Percentiles rank a stretch among this genome's conserved stretches.
These are phyloP conservation scores for Asterella californica DNA, from an alignment of 225 moss, liverwort and hornwort species.

Conservation along the genomic window DNA sequence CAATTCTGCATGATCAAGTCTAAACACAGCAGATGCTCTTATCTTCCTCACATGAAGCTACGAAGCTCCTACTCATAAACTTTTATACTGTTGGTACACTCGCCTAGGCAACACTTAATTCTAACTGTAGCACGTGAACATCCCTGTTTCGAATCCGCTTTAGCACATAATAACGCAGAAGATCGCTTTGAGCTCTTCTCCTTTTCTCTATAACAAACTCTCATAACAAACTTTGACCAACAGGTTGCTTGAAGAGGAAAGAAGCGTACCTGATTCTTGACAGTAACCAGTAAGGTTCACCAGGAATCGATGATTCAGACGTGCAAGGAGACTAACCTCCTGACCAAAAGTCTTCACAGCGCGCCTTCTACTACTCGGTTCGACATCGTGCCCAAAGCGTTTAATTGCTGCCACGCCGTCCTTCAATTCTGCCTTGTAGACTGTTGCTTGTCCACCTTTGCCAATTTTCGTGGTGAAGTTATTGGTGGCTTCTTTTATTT, in stretches of 20 bases:
- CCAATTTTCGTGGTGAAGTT: constrained; percentile 31
- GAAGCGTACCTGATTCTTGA: constrained; percentile 27
- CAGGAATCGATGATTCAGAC: constrained; percentile 37
- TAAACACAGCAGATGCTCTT: not conserved
- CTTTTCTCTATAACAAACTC: not conserved
- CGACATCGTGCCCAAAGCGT: constrained; percentile 19
- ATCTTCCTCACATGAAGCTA: not conserved
- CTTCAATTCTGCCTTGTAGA: constrained; percentile 32
- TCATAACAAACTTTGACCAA: not conserved
- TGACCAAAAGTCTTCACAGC: constrained; percentile 27
- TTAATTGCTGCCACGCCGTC: constrained; percentile 36
- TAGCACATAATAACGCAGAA: no score
- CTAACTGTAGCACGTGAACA: no score
- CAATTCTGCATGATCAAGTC: not conserved
- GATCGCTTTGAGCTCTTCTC: no score
- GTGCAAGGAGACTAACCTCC: constrained; percentile 30
- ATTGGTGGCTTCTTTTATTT: constrained; percentile 28
- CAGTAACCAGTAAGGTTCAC: constrained; percentile 36
- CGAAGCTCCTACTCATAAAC: no score
- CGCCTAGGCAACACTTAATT: no score
- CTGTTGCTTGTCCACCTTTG: constrained; percentile 32
- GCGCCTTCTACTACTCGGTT: not conserved
- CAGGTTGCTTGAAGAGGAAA: not conserved
- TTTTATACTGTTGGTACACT: no score
- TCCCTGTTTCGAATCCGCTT: no score